A percentile compares a stretch with the other conserved stretches of the same genome.
phyloP scores from a whole-genome alignment of 805 yeast species.

The Torulaspora maleeae region DNA sequence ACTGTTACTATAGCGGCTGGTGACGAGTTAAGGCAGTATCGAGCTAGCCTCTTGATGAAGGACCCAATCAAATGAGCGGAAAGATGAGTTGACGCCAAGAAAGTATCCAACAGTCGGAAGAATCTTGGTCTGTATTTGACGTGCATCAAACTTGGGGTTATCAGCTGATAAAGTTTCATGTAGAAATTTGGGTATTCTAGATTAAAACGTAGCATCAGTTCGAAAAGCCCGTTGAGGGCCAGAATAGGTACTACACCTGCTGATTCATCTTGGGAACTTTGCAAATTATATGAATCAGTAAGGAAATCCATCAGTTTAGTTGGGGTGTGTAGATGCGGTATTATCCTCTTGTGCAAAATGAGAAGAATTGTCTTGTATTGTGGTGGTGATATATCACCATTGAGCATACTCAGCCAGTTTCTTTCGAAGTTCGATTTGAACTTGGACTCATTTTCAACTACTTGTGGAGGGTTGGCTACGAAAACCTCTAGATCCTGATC shows the following conservation, averaged over 20 bases:
- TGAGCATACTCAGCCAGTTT: conserved; percentile 56
- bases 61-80: conserved; percentile 83
- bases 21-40: conserved; percentile 70
- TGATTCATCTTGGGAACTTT: conserved; percentile 26
- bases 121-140: conserved; percentile 81
- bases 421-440: conserved; percentile 67
- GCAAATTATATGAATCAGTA: conserved; percentile 70
- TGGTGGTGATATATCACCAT: conserved; percentile 41
- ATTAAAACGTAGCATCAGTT: conserved; percentile 72
- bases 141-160: conserved; percentile 71
- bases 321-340: conserved; percentile 77
- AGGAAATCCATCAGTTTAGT: conserved; percentile 87
- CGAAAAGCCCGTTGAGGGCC: conserved; percentile 83
- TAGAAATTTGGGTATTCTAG: conserved; percentile 91
- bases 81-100: conserved; percentile 80
- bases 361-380: conserved; percentile 69
- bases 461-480: conserved; percentile 46
- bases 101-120: conserved; percentile 78
- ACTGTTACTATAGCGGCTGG: conserved; percentile 85
- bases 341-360: conserved; percentile 75
- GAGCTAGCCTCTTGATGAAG: conserved; percentile 75
- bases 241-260: conserved; percentile 63
- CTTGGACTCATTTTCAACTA: conserved; percentile 37
- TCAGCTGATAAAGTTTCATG: conserved; percentile 70
- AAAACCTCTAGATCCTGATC: conserved; percentile 38